Conservation (phyloP, 805 yeast species). For the Maudiozyma pseudohumilis region DNA sequence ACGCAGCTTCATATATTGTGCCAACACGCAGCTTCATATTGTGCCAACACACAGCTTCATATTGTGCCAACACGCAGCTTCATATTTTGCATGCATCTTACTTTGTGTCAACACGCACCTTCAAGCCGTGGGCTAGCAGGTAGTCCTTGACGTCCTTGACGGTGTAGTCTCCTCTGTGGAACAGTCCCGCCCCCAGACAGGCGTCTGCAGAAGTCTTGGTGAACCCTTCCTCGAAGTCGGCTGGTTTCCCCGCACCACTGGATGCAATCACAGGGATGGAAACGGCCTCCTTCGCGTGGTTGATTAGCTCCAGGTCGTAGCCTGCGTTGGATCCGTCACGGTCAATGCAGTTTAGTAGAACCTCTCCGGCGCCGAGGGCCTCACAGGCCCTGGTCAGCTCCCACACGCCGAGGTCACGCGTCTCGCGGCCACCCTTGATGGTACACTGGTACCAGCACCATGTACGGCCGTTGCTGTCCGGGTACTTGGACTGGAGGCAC, state of each 20-base stretch:
- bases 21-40: no score
- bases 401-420: conserved; percentile 80
- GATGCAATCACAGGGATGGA: conserved; percentile 93
- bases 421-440: conserved; percentile 91
- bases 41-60: no score
- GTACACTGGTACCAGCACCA: conserved; percentile 94
- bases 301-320: conserved; percentile 75
- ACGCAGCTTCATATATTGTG: no score
- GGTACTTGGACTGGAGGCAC: conserved; percentile 48
- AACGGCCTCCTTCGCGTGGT: conserved; percentile 67
- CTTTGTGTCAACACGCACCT: conserved; percentile 55
- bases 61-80: no score
- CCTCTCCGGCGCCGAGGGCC: conserved; percentile 92
- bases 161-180: conserved; percentile 89
- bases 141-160: conserved; percentile 74
- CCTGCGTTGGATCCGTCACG: conserved; percentile 96
- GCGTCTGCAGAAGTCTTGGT: conserved; percentile 80
- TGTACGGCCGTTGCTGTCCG: conserved; percentile 84
- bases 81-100: no score
- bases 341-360: conserved; percentile 86
- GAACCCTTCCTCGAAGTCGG: conserved; percentile 84
- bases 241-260: conserved; percentile 93
- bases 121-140: conserved; percentile 49
- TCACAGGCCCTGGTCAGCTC: conserved; percentile 87
- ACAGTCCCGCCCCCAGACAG: conserved; percentile 97